Evolutionary conservation across 441 rosid species (phyloP).

Genomic region (Hypseocharis bilobata): DNA sequence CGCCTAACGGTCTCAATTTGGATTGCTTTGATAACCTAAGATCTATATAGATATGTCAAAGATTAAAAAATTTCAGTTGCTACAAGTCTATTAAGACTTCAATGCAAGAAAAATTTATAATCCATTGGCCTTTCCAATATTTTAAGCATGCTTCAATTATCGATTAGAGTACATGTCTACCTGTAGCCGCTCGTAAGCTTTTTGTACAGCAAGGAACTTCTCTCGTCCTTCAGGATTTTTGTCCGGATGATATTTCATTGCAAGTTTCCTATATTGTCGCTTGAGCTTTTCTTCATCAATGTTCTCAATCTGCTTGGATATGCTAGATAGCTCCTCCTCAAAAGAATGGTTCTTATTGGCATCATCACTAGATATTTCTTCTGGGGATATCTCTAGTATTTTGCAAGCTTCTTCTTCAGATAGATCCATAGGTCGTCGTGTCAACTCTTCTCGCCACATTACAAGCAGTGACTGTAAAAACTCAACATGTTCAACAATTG

Average conservation of each 20-base stretch:
- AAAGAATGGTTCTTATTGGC: conserved; percentile 28
- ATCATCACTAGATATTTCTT: conserved; percentile 60
- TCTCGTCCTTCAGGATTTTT: conserved; percentile 99
- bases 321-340: conserved; percentile 51
- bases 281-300: conserved; percentile 98
- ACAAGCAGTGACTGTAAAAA: conserved; percentile 87
- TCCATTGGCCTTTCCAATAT: not conserved
- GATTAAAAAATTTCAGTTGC: not conserved
- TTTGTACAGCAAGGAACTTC: conserved; percentile 94
- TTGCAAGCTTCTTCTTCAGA: conserved; percentile 99
- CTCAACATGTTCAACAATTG: conserved; percentile 96
- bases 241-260: conserved; percentile 99
- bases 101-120: not conserved
- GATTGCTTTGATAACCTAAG: not conserved
- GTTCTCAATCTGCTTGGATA: conserved; percentile 87
- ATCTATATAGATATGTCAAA: not conserved
- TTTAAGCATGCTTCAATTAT: not conserved
- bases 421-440: conserved; percentile 95
- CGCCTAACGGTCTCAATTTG: not conserved
- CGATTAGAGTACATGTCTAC: conserved; percentile 29
- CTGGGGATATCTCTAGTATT: conserved; percentile 79
- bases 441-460: conserved; percentile 99
- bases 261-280: conserved; percentile 98
- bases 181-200: conserved; percentile 98
- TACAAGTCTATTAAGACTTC: not conserved